Percentiles rank a stretch among this genome's conserved stretches.
Conservation (phyloP, 1,284 basidiomycete species). For the Anthracocystis walkeri region DNA sequence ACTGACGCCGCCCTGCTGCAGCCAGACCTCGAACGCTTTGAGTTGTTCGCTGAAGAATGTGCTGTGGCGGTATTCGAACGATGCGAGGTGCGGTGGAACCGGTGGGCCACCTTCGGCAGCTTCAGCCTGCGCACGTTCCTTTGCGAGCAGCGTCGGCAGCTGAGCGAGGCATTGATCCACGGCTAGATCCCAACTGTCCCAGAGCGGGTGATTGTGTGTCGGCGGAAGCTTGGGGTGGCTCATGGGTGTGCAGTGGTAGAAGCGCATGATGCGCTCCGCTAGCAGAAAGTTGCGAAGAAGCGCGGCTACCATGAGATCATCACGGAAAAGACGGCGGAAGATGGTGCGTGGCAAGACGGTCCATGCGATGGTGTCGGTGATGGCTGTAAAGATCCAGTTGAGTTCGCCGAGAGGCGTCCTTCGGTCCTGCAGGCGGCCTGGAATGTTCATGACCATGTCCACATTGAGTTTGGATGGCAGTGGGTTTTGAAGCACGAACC, state of each 20-base stretch:
- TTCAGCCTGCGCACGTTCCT: constrained; percentile 73
- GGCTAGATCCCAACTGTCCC: constrained; percentile 97
- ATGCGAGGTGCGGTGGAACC: constrained; percentile 68
- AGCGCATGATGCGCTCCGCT: constrained; percentile 97
- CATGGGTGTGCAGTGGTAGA: constrained; percentile 96
- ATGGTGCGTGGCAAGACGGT: constrained; percentile 92
- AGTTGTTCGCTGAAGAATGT: constrained; percentile 96
- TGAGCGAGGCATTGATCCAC: constrained; percentile 95
- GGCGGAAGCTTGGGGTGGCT: constrained; percentile 90
- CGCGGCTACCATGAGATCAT: constrained; percentile 94
- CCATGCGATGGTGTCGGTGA: constrained; percentile 99
- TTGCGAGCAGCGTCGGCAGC: constrained; percentile 85
- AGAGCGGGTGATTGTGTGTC: constrained; percentile 93
- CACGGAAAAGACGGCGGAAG: constrained; percentile 93
- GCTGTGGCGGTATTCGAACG: constrained; percentile 81
- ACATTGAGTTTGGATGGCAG: constrained; percentile 73
- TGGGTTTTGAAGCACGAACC: constrained; percentile 91
- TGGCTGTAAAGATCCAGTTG: constrained; percentile 99
- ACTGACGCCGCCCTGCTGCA: constrained; percentile 72
- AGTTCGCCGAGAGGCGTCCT: constrained; percentile 95
- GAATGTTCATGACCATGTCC: constrained; percentile 94
- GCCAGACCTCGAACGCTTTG: constrained; percentile 98
- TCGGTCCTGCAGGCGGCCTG: constrained; percentile 94
- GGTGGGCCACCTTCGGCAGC: constrained; percentile 68
- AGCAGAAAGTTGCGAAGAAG: constrained; percentile 96